Evolutionary conservation across 768 basidiomycete genomes (phyloP).

Genomic region (Termitomyces titanicus): DNA sequence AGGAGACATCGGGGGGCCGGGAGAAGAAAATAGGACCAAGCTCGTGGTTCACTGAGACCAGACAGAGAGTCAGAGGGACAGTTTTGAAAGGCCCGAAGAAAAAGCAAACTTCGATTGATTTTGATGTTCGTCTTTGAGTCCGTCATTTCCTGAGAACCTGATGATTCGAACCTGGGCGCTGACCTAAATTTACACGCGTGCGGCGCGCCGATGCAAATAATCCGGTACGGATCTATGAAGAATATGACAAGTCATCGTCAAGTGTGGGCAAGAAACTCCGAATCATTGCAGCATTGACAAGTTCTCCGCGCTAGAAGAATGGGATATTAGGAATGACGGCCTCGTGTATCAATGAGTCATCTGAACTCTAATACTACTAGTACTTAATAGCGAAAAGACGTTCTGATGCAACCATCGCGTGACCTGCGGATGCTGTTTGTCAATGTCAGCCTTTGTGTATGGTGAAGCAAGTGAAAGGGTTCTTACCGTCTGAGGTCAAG

Average conservation of each 20-base stretch:
- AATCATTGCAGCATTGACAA: not conserved
- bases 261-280: not conserved
- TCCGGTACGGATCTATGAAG: not conserved
- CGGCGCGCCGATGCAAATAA: not conserved
- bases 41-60: not conserved
- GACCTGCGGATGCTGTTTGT: not conserved
- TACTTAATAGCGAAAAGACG: no score
- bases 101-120: not conserved
- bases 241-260: no score
- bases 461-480: no score
- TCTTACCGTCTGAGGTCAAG: no score
- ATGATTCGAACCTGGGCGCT: not conserved
- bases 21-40: not conserved
- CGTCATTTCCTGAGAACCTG: not conserved
- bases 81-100: not conserved
- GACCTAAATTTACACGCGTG: not conserved
- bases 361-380: no score
- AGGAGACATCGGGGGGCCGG: not conserved
- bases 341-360: no score
- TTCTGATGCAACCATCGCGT: no score
- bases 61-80: not conserved
- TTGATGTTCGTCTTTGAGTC: not conserved
- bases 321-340: no score
- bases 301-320: not conserved
- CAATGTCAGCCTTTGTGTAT: no score